Percentiles rank a stretch among this genome's conserved stretches.
These are phyloP conservation scores for Skeletonema tropicum DNA, from an alignment of 108 stramenopile genomes.

Conservation along the genomic window DNA sequence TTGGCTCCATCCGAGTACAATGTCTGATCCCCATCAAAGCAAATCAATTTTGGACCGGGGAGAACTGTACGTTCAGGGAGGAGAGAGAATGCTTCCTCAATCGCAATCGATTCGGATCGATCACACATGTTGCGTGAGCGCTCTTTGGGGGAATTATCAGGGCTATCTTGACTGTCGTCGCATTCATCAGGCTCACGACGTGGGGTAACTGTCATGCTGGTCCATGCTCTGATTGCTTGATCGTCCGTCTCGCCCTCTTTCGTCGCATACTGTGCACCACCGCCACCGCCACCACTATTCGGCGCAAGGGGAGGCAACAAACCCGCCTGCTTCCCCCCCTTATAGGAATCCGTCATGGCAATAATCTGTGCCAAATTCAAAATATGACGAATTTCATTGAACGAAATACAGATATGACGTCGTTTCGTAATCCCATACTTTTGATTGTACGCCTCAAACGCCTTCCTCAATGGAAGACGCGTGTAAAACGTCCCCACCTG, in stretches of 20 bases:
- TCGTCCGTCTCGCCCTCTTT: slow-evolving; percentile 12
- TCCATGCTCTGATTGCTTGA: slow-evolving; percentile 18
- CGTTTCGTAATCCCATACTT: slow-evolving; percentile 84
- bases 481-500: slow-evolving; percentile 91
- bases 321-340: neutral
- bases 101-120: slow-evolving; percentile 31
- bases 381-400: slow-evolving; percentile 94
- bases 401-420: slow-evolving; percentile 83
- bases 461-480: slow-evolving; percentile 72
- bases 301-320: neutral
- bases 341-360: slow-evolving; percentile 60
- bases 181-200: neutral
- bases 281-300: neutral
- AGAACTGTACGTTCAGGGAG: slow-evolving; percentile 30
- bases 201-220: slow-evolving; percentile 16
- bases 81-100: slow-evolving; percentile 36
- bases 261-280: neutral
- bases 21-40: slow-evolving; percentile 95
- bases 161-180: neutral
- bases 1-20: slow-evolving; percentile 90
- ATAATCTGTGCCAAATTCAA: slow-evolving; percentile 92
- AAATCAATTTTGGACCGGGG: slow-evolving; percentile 80
- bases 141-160: neutral
- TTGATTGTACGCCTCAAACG: slow-evolving; percentile 84
- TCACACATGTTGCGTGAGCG: slow-evolving; percentile 10